Evolutionary conservation across 2,329 filamentous ascomycete species (phyloP), one percentile per base, ranked within the genome.

Genomic region (Colletotrichum ledebouriae): DNA sequence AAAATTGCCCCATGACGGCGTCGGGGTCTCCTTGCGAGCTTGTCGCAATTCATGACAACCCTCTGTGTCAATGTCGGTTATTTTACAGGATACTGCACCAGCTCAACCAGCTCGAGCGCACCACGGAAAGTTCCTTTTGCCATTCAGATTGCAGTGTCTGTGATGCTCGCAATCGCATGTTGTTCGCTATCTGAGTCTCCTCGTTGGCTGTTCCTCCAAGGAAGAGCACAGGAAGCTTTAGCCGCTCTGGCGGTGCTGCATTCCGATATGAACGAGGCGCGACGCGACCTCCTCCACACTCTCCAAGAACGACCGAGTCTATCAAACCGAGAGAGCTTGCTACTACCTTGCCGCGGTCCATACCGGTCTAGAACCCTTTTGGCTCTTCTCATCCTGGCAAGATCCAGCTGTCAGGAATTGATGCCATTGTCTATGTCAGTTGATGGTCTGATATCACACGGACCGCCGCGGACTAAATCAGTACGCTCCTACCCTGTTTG

Each of bases 331-430:
- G 29, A 77, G 55, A 73, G 74, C 59, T 75, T 78, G 25, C 29
- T 63, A 13, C 65, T 78, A 11, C 63, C 80, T 6, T 80, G 80
- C 63, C 70, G 73, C 7, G 76, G 79, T 52, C 79, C 81, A 15
- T 84, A 83, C 17, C 79, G 84, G n/a, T 77, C 77, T 13, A 79
- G 82, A 4, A 88, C 85, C 0, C 75, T 81, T 0, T 76, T 90
- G n/a, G 87, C 83, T 1, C 78, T 86, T 0, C 89, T 89, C 67
- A 74, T 89, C 61, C 83, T 90, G 74, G 83, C 80, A 2, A 87
- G 81, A 82, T 87, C 41, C 89, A 90, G 71, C 77, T 90, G 0
- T 85, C 81, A 39, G 88, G 89, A 0, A 90, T 90, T 56, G 88
- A 90, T 71, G 88, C 85, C 0, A 15, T 29, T 29, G 29, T 29